phyloP scores from a whole-genome alignment of 225 moss, liverwort and hornwort genomes.

The Climacium dendroides region DNA sequence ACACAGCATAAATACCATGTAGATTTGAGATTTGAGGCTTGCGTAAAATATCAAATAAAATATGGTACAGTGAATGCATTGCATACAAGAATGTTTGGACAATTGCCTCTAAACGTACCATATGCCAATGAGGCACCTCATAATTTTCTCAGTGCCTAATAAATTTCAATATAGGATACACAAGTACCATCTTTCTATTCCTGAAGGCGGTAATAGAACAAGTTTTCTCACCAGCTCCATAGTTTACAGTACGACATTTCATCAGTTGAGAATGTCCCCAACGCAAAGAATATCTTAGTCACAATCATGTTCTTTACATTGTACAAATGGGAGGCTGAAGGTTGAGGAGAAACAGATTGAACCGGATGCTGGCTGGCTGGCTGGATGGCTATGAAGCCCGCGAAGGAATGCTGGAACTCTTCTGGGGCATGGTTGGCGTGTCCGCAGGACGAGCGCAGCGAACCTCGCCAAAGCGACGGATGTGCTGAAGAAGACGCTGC shows the following conservation, averaged over 20 bases:
- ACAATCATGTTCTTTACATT: slow-evolving; percentile 8
- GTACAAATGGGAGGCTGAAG: not conserved
- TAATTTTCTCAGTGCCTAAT: not conserved
- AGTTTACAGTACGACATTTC: slow-evolving; percentile 4
- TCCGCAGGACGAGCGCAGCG: slow-evolving; percentile 25
- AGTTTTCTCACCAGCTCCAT: not conserved
- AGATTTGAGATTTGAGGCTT: not conserved
- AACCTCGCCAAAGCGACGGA: slow-evolving; percentile 69
- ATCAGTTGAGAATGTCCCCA: slow-evolving; percentile 14
- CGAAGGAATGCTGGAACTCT: slow-evolving; percentile 1
- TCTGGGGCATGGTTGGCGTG: not conserved
- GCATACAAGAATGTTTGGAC: not conserved
- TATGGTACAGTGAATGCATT: not conserved
- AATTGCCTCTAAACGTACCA: not conserved
- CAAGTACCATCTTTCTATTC: not conserved
- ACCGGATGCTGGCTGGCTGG: not conserved
- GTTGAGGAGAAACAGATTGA: not conserved
- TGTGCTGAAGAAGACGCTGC: slow-evolving; percentile 69
- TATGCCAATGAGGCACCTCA: not conserved
- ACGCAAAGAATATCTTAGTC: slow-evolving; percentile 8
- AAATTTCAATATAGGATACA: not conserved
- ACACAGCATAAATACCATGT: not conserved
- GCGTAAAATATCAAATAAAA: not conserved
- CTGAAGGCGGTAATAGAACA: not conserved
- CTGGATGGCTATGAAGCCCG: not conserved